Evolutionary conservation across 179 eudicot species (phyloP), one percentile per base, ranked within the genome.

Genomic region (Silene coronaria): DNA sequence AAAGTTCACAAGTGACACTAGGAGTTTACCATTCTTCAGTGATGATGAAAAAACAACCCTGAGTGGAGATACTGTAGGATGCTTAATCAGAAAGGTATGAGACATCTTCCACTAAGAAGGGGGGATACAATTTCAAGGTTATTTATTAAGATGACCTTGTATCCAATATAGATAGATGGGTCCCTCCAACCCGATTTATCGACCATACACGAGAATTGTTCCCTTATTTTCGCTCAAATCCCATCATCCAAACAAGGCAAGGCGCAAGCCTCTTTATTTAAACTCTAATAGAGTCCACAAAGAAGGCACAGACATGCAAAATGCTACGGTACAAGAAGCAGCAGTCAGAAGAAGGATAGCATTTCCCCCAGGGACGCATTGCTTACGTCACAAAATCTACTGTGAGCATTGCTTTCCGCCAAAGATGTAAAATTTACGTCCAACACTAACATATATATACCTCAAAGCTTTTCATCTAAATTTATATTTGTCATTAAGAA

Each of bases 21-120:
- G 63, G 22, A 60, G 27, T 1, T 60, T 23, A 38, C 24, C 3
- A 60, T 60, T 60, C 28, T n/a, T 22, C 4, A 12, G 12, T 60
- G 60, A 22, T 60, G 64, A 60, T 60, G 27, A 60, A 60, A 8
- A 9, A 22, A 60, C 26, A 22, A 23, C 14, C 28, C 11, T 23
- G 23, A 60, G 64, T 60, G 64, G 26, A 60, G 64, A 60, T 9
- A n/a, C 23, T 60, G 64, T 60, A 60, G 64, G 64, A 60, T 21
- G 12, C 64, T 22, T n/a, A n/a, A 19, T 60, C 23, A 19, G 11
- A 60, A 60, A 60, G 12, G 64, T 42, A 11, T 42, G 48, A 42
- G 48, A 42, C 48, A 42, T 42, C 48, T 42, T 42, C 48, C 48
- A 42, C 48, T 42, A 9, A 42, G 48, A 42, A 42, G 48, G 13